These are phyloP conservation scores for Aegilops bicornis DNA, from an alignment of 176 grass and related monocot species.

Conservation along the genomic window DNA sequence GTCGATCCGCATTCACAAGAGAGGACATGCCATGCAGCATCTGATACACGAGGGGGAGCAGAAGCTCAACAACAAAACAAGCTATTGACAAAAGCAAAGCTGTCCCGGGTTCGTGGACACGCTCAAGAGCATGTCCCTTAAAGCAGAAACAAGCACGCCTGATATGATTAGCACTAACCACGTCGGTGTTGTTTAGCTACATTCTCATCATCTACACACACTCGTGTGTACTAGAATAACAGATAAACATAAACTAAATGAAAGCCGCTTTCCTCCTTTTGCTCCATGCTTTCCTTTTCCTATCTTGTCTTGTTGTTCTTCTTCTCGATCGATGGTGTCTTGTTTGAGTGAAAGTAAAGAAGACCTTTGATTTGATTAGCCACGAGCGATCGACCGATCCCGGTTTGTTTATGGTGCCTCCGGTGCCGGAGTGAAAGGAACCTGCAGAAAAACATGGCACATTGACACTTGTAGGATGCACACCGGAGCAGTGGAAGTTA, in stretches of 20 bases:
- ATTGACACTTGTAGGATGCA: background rate
- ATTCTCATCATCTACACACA: background rate
- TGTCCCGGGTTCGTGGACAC: slow-evolving; percentile 43
- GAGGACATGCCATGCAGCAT: background rate
- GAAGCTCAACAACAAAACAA: background rate
- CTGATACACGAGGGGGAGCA: slow-evolving; percentile 32
- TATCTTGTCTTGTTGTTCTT: slow-evolving; percentile 9
- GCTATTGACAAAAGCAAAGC: background rate
- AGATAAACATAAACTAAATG: background rate
- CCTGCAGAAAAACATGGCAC: background rate
- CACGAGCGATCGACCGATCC: background rate
- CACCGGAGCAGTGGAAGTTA: background rate
- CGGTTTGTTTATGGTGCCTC: background rate
- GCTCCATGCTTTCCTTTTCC: slow-evolving; percentile 16
- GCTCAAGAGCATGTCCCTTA: slow-evolving; percentile 48
- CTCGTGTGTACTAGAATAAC: slow-evolving; percentile 22
- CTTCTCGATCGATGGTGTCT: slow-evolving; percentile 15
- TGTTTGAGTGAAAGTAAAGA: slow-evolving; percentile 43
- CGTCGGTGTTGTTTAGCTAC: slow-evolving; percentile 19
- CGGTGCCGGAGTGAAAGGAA: slow-evolving; percentile 8
- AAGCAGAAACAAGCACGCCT: slow-evolving; percentile 48
- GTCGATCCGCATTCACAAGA: too few species aligned
- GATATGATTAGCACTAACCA: slow-evolving; percentile 15
- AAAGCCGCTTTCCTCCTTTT: slow-evolving; percentile 26
- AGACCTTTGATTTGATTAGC: background rate